A percentile compares a stretch with the other conserved stretches of the same genome.
Evolutionary conservation across 306 rosid genomes (phyloP).

Genomic region (Quillaja saponaria): DNA sequence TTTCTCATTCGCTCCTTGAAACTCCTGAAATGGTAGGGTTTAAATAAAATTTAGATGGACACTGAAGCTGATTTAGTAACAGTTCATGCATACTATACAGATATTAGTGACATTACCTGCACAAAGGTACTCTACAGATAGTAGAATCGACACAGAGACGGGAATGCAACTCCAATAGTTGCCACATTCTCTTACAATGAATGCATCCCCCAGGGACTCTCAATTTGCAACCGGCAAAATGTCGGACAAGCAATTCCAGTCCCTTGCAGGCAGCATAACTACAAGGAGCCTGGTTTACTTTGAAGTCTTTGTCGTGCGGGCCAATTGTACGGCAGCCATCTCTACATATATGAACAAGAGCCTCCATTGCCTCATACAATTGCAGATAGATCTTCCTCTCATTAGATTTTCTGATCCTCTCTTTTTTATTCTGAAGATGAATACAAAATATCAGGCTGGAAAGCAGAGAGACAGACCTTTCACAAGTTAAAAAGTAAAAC

Average conservation of each 20-base stretch:
- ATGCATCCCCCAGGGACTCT: conserved; percentile 87
- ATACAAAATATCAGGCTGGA: background rate
- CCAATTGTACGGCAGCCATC: conserved; percentile 95
- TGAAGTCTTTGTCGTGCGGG: conserved; percentile 77
- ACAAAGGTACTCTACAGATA: conserved; percentile 73
- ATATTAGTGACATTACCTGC: conserved; percentile 53
- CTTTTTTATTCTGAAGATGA: conserved; percentile 49
- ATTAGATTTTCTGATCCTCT: conserved; percentile 52
- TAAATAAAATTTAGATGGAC: background rate
- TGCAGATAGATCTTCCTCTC: conserved; percentile 69
- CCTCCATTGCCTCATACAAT: conserved; percentile 92
- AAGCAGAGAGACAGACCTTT: too few relatives aligned
- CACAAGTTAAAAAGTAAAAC: background rate
- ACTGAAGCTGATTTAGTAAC: background rate
- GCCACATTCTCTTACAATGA: conserved; percentile 97
- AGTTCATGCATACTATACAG: background rate
- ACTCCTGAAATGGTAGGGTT: conserved; percentile 59
- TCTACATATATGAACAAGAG: conserved; percentile 87
- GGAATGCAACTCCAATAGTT: conserved; percentile 83
- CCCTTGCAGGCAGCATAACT: conserved; percentile 77
- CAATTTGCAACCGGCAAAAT: conserved; percentile 82
- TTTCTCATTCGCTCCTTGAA: conserved; percentile 59
- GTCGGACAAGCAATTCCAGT: conserved; percentile 84
- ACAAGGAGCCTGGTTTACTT: conserved; percentile 66
- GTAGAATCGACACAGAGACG: conserved; percentile 67